These are phyloP conservation scores for Aureobasidium melanogenum DNA, from an alignment of 2,329 filamentous ascomycete genomes.

Conservation along the genomic window DNA sequence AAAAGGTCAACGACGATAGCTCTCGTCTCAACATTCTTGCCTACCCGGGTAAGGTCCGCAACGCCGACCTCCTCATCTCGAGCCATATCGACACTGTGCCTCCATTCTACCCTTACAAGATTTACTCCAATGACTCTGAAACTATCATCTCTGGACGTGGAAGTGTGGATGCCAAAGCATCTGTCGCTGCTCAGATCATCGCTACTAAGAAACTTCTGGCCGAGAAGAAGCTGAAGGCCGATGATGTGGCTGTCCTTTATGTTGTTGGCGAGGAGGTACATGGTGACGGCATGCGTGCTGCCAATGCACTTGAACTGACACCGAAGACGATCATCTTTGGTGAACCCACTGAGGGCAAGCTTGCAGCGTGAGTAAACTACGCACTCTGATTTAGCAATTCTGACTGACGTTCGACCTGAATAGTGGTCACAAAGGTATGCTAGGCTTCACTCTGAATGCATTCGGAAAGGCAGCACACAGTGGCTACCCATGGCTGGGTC, in stretches of 20 bases:
- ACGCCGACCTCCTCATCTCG: constrained; percentile 56
- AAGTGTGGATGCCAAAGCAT: constrained; percentile 52
- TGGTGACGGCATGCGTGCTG: constrained; percentile 69
- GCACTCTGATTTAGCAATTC: constrained; percentile 84
- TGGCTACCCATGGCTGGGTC: constrained; percentile 84
- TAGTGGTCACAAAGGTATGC: constrained; percentile 81
- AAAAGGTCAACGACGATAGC: constrained; percentile 35
- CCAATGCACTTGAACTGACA: constrained; percentile 38
- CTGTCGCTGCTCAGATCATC: constrained; percentile 62
- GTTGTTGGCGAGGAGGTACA: constrained; percentile 74
- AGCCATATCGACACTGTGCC: constrained; percentile 79
- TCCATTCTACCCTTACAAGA: constrained; percentile 61
- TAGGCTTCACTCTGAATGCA: constrained; percentile 58
- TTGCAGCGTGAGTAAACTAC: constrained; percentile 48
- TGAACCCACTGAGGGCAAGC: constrained; percentile 81
- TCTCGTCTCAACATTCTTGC: constrained; percentile 70
- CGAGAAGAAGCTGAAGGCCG: constrained; percentile 32
- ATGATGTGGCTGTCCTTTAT: constrained; percentile 45
- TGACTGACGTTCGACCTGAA: constrained; percentile 53
- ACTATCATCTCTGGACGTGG: constrained; percentile 60
- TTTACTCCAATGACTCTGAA: constrained; percentile 42
- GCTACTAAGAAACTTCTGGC: constrained; percentile 50
- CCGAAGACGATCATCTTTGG: constrained; percentile 72
- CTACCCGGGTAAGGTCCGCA: constrained; percentile 42
- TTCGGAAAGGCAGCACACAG: constrained; percentile 75